Evolutionary conservation across 805 yeast species (phyloP), one percentile per base, ranked within the genome.

Genomic region (Barnettozyma salicaria): DNA sequence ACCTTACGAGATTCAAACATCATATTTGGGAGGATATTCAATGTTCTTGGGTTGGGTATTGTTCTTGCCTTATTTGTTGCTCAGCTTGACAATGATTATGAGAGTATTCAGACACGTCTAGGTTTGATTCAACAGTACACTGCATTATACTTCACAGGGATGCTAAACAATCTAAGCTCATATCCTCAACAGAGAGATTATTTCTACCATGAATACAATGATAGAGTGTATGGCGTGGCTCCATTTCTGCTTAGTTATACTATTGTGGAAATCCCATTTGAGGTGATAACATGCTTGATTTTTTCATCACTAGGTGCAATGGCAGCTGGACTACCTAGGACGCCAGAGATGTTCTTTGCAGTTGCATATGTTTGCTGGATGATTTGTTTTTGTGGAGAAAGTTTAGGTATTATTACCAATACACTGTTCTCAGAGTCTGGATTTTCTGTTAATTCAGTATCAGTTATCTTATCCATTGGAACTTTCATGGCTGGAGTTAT

Each of bases 401-500:
- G 90, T 6, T 63, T 87, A 22, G 96, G 96, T 1, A 82, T 87
- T 6, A 68, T 83, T 34, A 81, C 87, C 40, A 85, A 84, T 51
- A 78, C 89, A 4, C 48, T 81, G 1, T 79, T 87, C 50, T 61
- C 65, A 32, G 87, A 86, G 49, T 72, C 86, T 22, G 95, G 95
- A 0, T 74, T 86, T 50, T 94, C 92, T 0, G 78, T 84, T 13
- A 84, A 82, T 53, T 60, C 83, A 4, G 76, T 87, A 24, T 73
- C 89, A 1, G 69, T 77, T 7, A 55, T 82, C 20, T 61, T 83
- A 36, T 74, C 86, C 3, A 61, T 85, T 34, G 92, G 90, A 6
- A 74, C 82, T 5, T 75, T 82, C 47, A 82, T 87, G 92, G 83
- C 86, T 2, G 96, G 96, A 4, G 64, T 88, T 9, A 69, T 87